Evolutionary conservation across 495 filamentous ascomycete genomes (phyloP).

Genomic region (Lophiostoma macrostomum): DNA sequence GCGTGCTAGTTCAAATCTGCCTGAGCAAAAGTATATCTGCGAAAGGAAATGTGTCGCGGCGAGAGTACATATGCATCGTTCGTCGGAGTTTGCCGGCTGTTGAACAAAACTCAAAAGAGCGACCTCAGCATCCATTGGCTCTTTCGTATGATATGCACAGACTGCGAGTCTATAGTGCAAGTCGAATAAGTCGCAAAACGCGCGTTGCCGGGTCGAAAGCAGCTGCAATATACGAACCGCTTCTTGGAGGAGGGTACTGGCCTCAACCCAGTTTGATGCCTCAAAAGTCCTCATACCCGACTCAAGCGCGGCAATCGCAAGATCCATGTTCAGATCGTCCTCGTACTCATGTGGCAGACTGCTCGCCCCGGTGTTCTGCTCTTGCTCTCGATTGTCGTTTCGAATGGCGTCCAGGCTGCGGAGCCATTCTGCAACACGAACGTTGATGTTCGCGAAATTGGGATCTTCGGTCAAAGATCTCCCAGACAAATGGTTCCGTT

Average conservation of each 20-base stretch:
- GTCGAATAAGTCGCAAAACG: slow-evolving; percentile 34
- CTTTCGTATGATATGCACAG: slow-evolving; percentile 36
- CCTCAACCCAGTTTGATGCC: slow-evolving; percentile 35
- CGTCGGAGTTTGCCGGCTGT: slow-evolving; percentile 27
- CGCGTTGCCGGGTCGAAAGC: slow-evolving; percentile 34
- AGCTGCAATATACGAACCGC: slow-evolving; percentile 33
- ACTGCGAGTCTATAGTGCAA: slow-evolving; percentile 37
- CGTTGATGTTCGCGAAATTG: slow-evolving; percentile 16
- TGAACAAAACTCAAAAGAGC: slow-evolving; percentile 25
- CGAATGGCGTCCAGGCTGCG: slow-evolving; percentile 19
- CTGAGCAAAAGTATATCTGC: slow-evolving; percentile 22
- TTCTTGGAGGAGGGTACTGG: slow-evolving; percentile 38
- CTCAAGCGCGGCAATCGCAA: slow-evolving; percentile 35
- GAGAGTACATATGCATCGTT: slow-evolving; percentile 11
- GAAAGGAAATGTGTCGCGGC: slow-evolving; percentile 22
- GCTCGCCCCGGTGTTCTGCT: slow-evolving; percentile 25
- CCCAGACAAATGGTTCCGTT: slow-evolving; percentile 9
- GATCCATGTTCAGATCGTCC: slow-evolving; percentile 34
- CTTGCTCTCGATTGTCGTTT: slow-evolving; percentile 13
- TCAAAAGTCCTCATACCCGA: slow-evolving; percentile 37
- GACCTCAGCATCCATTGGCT: slow-evolving; percentile 32
- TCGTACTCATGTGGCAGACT: slow-evolving; percentile 22
- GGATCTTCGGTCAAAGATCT: slow-evolving; percentile 7
- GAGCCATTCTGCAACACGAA: slow-evolving; percentile 23
- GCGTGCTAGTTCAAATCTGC: slow-evolving; percentile 23